These are phyloP conservation scores for Eutypa lata DNA, from an alignment of 2,329 filamentous ascomycete genomes.

Conservation along the genomic window DNA sequence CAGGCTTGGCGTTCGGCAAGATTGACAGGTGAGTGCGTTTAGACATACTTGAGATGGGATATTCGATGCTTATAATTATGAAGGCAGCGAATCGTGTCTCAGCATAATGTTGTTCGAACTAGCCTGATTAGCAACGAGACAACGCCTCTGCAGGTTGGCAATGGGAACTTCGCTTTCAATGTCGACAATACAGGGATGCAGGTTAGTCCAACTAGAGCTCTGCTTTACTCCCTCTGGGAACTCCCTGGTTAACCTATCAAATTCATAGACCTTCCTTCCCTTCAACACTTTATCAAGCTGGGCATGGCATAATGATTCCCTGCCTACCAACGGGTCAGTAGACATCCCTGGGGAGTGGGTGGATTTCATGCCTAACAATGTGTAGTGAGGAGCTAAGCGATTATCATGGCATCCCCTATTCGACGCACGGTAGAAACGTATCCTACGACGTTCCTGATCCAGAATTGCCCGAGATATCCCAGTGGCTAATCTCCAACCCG, in stretches of 20 bases:
- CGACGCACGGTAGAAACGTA: slow-evolving; percentile 35
- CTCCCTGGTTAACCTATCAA: not conserved
- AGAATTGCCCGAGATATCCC: slow-evolving; percentile 34
- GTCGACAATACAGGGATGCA: slow-evolving; percentile 29
- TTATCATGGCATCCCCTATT: slow-evolving; percentile 29
- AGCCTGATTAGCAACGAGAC: slow-evolving; percentile 21
- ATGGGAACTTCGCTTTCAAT: slow-evolving; percentile 29
- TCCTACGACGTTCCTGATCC: slow-evolving; percentile 36
- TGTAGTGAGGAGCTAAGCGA: slow-evolving; percentile 25
- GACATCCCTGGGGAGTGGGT: not conserved
- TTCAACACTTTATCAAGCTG: slow-evolving; percentile 28
- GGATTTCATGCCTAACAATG: not conserved
- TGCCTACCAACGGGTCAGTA: slow-evolving; percentile 34
- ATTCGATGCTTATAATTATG: not conserved
- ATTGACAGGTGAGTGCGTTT: not conserved
- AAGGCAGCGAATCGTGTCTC: slow-evolving; percentile 19
- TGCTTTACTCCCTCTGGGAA: not conserved
- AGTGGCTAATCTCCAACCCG: slow-evolving; percentile 51
- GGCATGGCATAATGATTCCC: slow-evolving; percentile 28
- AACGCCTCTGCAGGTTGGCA: slow-evolving; percentile 27
- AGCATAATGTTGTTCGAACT: slow-evolving; percentile 22
- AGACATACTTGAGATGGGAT: not conserved
- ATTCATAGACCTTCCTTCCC: slow-evolving; percentile 20
- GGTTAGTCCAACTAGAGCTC: not conserved
- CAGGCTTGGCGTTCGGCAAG: not conserved